Evolutionary conservation across 331 rosid genomes (phyloP).

Genomic region (Malus hybrid): DNA sequence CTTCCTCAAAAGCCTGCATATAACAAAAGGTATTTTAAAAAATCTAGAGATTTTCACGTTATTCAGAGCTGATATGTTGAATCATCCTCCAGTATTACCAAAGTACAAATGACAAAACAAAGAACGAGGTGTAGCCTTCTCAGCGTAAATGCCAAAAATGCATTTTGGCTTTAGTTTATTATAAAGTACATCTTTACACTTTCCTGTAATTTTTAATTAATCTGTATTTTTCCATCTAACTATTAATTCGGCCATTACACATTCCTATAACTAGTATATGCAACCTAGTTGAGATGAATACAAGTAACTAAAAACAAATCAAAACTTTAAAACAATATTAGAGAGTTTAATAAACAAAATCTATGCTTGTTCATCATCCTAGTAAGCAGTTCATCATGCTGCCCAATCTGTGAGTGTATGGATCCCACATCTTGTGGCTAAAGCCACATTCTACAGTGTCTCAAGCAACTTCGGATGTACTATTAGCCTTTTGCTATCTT

Average conservation of each 20-base stretch:
- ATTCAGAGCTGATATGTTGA: not conserved
- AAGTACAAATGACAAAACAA: not conserved
- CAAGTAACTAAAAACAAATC: not conserved
- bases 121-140: not conserved
- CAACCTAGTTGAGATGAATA: not conserved
- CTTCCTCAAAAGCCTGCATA: slow-evolving; percentile 29
- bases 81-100: not conserved
- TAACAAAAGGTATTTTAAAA: not conserved
- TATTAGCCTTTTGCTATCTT: not conserved
- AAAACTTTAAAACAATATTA: not conserved
- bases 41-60: not conserved
- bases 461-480: not conserved
- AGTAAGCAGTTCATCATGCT: not conserved
- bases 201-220: not conserved
- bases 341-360: not conserved
- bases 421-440: not conserved
- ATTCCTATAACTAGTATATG: not conserved
- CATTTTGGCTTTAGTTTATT: not conserved
- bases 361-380: not conserved
- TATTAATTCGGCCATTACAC: not conserved
- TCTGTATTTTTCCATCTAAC: not conserved
- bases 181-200: not conserved
- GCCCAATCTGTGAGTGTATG: not conserved
- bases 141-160: not conserved
- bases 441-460: not conserved